phyloP scores from a whole-genome alignment of 1,284 basidiomycete genomes.

The Boletus chippewaensis region DNA sequence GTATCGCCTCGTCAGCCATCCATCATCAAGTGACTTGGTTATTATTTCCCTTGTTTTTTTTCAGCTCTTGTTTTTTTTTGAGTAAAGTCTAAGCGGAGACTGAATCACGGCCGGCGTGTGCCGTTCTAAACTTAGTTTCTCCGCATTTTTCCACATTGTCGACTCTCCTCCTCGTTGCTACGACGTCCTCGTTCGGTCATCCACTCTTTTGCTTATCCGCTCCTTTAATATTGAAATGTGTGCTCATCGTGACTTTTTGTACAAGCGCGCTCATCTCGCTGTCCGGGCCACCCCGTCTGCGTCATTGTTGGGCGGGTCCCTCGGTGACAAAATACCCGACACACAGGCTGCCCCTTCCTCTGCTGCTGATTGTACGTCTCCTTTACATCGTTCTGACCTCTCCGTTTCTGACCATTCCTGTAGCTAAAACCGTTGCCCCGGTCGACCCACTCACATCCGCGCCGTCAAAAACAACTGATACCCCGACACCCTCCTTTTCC shows the following conservation, averaged over 20 bases:
- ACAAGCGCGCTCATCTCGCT: conserved; percentile 13
- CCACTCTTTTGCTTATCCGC: conserved; percentile 12
- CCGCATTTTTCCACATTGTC: background rate
- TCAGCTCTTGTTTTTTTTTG: too few species aligned
- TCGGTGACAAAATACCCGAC: too few species aligned
- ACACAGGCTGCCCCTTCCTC: background rate
- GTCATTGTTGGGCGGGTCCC: too few species aligned
- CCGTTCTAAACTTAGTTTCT: background rate
- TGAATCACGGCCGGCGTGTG: too few species aligned
- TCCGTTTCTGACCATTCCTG: background rate
- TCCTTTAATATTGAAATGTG: conserved; percentile 20
- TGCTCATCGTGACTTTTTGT: conserved; percentile 10
- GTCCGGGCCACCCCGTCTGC: background rate
- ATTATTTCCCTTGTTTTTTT: too few species aligned
- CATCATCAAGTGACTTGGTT: too few species aligned
- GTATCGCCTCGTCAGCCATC: background rate
- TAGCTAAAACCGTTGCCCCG: background rate
- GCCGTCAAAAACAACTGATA: background rate
- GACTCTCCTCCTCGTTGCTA: background rate
- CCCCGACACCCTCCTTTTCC: background rate
- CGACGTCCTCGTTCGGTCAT: background rate
- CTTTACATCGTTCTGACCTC: accelerated
- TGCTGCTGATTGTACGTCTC: conserved; percentile 1
- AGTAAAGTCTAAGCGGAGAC: too few species aligned
- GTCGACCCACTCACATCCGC: background rate